Percentiles rank a stretch among this genome's conserved stretches.
Evolutionary conservation across 192 early-diverging fungal species (phyloP).

Genomic region (Thoreauomyces humboldtii): DNA sequence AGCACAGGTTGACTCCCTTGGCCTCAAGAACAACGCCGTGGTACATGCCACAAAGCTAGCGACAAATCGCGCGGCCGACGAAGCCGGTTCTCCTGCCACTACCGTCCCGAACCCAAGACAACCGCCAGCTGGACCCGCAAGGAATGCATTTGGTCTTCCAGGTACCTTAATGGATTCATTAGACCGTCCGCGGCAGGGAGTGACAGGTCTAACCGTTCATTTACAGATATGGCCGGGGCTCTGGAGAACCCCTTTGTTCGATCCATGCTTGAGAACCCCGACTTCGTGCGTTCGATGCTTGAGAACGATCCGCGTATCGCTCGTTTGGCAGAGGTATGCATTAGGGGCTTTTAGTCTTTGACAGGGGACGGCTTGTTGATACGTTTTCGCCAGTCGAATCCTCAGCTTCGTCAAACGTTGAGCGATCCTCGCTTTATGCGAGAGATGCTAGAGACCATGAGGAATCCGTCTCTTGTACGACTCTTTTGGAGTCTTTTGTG

Average conservation of each 20-base stretch:
- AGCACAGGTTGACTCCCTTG: constrained; percentile 58
- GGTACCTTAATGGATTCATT: too few species aligned
- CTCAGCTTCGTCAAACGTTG: constrained; percentile 19
- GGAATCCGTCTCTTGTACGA: constrained; percentile 26
- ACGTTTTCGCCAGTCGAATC: constrained; percentile 14
- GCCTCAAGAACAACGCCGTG: constrained; percentile 69
- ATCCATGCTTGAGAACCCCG: constrained; percentile 25
- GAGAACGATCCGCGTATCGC: constrained; percentile 29
- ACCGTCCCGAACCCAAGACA: too few species aligned
- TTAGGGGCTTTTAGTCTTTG: too few species aligned
- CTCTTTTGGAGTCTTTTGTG: too few species aligned
- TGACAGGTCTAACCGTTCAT: too few species aligned
- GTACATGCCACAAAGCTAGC: constrained; percentile 73
- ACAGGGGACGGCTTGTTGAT: background rate
- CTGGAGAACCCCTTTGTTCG: constrained; percentile 24
- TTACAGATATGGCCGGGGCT: constrained; percentile 18
- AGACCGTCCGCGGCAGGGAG: background rate
- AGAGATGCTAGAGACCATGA: constrained; percentile 29
- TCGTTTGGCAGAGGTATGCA: constrained; percentile 17
- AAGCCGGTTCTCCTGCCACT: background rate
- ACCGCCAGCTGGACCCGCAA: too few species aligned
- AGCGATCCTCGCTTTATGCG: constrained; percentile 26
- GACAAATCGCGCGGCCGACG: constrained; percentile 7
- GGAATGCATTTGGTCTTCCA: constrained; percentile 24
- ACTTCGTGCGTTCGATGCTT: constrained; percentile 25